Evolutionary conservation across 23 red algal species (phyloP).

Genomic region (Agarophyton chilense): DNA sequence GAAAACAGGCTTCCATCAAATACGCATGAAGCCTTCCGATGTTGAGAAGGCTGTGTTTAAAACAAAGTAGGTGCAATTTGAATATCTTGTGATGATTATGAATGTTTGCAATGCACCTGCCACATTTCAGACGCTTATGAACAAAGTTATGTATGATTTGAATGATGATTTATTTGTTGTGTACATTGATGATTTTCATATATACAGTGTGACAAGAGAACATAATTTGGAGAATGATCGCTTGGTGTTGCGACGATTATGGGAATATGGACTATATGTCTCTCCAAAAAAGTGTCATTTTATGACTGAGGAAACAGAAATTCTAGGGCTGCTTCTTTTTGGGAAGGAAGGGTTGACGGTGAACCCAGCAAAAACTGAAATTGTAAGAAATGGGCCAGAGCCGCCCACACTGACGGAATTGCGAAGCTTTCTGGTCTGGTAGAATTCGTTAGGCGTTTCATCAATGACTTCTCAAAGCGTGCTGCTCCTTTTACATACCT

Average conservation of each 20-base stretch:
- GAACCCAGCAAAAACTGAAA: neutral
- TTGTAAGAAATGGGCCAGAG: neutral
- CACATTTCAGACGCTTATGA: slow-evolving; percentile 5
- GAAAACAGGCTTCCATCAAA: slow-evolving; percentile 14
- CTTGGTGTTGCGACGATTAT: neutral
- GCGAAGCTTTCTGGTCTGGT: neutral
- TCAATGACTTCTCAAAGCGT: neutral
- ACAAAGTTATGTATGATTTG: neutral
- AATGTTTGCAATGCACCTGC: slow-evolving; percentile 13
- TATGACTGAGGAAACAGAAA: neutral
- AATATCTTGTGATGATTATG: slow-evolving; percentile 7
- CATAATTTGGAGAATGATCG: neutral
- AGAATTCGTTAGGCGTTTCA: neutral
- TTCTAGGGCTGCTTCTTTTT: neutral
- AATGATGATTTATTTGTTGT: neutral
- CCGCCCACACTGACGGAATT: neutral
- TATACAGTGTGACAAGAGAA: slow-evolving; percentile 2
- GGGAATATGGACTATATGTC: slow-evolving; percentile 5
- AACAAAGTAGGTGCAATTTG: neutral
- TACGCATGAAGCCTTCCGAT: neutral
- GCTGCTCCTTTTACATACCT: neutral
- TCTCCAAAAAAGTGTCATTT: neutral
- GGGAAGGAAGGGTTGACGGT: neutral
- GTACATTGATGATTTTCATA: slow-evolving; percentile 19
- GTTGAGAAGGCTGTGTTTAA: neutral